Evolutionary conservation across 768 basidiomycete species (phyloP).

Genomic region (Pleurotus giganteus): DNA sequence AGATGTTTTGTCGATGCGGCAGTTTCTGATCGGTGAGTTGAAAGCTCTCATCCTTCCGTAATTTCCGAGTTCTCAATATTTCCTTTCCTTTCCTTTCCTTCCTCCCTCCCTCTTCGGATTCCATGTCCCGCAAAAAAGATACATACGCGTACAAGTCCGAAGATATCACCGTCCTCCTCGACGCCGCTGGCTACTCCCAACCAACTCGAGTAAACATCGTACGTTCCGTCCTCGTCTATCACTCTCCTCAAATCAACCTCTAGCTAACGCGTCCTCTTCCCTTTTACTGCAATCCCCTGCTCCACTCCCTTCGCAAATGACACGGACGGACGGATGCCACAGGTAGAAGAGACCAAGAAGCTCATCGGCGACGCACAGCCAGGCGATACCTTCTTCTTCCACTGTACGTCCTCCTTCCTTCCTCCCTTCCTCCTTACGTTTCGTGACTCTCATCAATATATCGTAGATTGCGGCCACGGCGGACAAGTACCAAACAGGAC

Average conservation of each 20-base stretch:
- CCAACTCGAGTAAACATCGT: slow-evolving; percentile 33
- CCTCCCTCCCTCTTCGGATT: not conserved
- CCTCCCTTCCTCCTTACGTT: not conserved
- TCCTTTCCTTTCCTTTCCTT: not conserved
- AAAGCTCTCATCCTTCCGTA: not conserved
- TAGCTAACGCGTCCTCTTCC: not conserved
- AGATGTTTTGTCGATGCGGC: slow-evolving; percentile 33
- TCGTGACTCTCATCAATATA: not conserved
- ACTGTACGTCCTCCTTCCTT: slow-evolving; percentile 17
- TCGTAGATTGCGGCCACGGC: slow-evolving; percentile 48
- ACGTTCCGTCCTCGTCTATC: slow-evolving; percentile 10
- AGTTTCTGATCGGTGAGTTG: slow-evolving; percentile 37
- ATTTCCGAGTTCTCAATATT: not conserved
- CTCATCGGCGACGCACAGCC: slow-evolving; percentile 28
- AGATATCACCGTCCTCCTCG: slow-evolving; percentile 28
- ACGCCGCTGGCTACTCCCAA: slow-evolving; percentile 13
- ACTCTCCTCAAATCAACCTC: too few relatives aligned
- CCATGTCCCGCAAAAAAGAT: slow-evolving; percentile 18
- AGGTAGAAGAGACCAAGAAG: slow-evolving; percentile 27
- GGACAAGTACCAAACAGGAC: slow-evolving; percentile 40
- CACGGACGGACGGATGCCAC: not conserved
- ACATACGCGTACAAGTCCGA: slow-evolving; percentile 23
- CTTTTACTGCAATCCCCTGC: not conserved
- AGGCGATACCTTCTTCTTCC: slow-evolving; percentile 37
- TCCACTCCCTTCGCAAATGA: too few relatives aligned